Evolutionary conservation across 805 yeast genomes (phyloP).

Genomic region (Yarrowia deformans): DNA sequence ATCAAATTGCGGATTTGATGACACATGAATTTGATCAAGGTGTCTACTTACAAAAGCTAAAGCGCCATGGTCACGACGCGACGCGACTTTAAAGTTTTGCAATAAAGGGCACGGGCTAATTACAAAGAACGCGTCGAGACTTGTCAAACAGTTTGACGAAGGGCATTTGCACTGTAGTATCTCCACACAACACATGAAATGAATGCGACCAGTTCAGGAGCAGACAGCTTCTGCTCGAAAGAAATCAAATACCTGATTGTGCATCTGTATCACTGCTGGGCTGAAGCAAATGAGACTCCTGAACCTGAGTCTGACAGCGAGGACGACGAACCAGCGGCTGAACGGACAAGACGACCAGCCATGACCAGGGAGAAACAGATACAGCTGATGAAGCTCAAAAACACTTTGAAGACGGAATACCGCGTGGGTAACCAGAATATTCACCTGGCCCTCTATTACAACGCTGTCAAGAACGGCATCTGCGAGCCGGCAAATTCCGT

Average conservation of each 20-base stretch:
- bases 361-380: neutral
- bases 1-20: no score
- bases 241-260: neutral
- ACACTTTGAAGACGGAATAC: neutral
- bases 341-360: neutral
- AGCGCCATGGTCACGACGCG: no score
- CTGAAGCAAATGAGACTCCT: neutral
- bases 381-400: neutral
- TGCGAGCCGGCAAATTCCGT: neutral
- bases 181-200: neutral
- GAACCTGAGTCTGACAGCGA: neutral
- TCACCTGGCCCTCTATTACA: neutral
- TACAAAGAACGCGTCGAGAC: no score
- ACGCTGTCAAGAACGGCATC: neutral
- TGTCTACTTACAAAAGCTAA: no score
- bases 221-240: neutral
- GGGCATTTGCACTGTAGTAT: no score
- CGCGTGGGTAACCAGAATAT: neutral
- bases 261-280: neutral
- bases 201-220: neutral
- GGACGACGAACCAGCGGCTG: neutral
- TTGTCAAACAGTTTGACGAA: no score
- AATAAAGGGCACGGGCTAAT: no score
- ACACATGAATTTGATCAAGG: no score
- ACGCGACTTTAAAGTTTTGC: no score